Base-by-base conservation (phyloP, 257 asterid genomes). In the Verbascum thapsus region DNA sequence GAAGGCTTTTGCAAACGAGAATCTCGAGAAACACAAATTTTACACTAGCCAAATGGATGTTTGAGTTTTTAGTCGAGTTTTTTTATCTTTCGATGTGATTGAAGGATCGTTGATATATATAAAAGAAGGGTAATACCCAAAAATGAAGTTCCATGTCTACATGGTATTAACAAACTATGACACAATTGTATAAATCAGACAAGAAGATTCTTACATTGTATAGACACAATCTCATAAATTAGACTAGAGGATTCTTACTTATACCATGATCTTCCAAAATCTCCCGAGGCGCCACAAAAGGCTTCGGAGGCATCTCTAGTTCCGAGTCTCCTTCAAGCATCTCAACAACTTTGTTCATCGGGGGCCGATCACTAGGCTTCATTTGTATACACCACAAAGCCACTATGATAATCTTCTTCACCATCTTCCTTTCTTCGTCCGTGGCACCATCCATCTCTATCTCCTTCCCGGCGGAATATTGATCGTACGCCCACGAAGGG, bases 361-460 rank as follows among this genome's bases (percentile, higher is more conserved):
- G 41, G n/a, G 86, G 89, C 37, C 86, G 78, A 64, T 80, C 84
- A 10, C 30, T 9, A 1, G 86, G 84, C 67, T 66, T 80, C 82
- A 72, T 76, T 44, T 79, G 85, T 75, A 79, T 73, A 45, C 85
- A 72, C 85, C 85, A 80, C 63, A 80, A 52, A 0, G 85, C 82
- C 54, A 76, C 85, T 2, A 76, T 35, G 8, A 74, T 73, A 41
- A 76, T 64, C 76, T 60, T 80, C 72, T 64, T 76, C 10, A 67
- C 57, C 63, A 80, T 34, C 63, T 50, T 59, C 57, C 68, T 67
- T 37, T 68, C 85, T 34, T 76, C 81, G 4, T 65, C 76, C 0
- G 54, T 70, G 0, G 70, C 75, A 52, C 58, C 81, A 20, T 43
- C 56, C 8, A 67, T 67, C 64, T 73, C 82, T 5, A 72, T 19